Base-by-base conservation (phyloP, 2,329 filamentous ascomycete genomes). In the Cercospora sesami region DNA sequence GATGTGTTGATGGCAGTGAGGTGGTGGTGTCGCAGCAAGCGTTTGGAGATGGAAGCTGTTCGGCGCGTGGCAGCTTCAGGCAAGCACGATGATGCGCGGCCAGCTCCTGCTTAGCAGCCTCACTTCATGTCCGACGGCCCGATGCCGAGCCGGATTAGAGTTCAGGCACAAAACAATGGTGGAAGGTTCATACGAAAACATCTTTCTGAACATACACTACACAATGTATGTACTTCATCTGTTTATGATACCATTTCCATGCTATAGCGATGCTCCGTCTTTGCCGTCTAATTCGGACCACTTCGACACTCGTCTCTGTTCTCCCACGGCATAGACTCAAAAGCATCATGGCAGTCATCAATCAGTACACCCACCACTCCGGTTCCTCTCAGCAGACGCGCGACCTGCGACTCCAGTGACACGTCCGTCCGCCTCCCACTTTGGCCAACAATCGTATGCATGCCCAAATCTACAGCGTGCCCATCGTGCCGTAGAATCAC, bases 1-100 rank as follows among this genome's bases (percentile, higher is more conserved):
- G 51, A 55, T 63, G 39, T 63, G n/a, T 21, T 45, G 67, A 60
- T 68, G 59, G 59, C 21, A 23, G 36, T 12, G 59, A 48, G 23
- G 63, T 60, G 42, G 63, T 48, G 53, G 45, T 57, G 57, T 60
- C 21, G 66, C 28, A 60, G 61, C 53, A 39, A 53, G 65, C 61
- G 67, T 62, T 58, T 64, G 67, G 45, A 57, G 64, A 60, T 59
- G 55, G 55, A 28, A 59, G 60, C 33, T 65, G 61, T 64, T 51
- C 36, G 51, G 60, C 60, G 58, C 60, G 63, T 66, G 64, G 66
- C 55, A 66, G 60, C 60, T 63, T 60, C 63, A 70, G 68, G 66
- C 68, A 70, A 59, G 66, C 69, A 66, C 68, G 67, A 72, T 69
- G 64, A 71, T 68, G 64, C 64, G 67, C 61, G 55, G 55, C 45